These are phyloP conservation scores for Irineochytrium annulatum DNA, from an alignment of 192 early-diverging fungal genomes.

Conservation along the genomic window DNA sequence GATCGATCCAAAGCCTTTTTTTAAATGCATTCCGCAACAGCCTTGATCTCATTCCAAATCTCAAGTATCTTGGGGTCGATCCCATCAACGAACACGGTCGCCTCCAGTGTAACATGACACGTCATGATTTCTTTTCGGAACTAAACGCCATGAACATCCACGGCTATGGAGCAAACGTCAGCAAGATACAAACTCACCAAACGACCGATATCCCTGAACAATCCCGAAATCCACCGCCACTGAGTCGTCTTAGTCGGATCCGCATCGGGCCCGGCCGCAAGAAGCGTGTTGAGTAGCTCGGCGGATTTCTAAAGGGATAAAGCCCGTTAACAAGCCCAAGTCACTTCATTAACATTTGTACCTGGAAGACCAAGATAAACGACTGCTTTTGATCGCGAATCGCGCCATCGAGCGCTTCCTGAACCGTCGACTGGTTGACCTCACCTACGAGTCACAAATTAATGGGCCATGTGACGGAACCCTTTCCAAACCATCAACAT, in stretches of 20 bases:
- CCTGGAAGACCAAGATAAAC: constrained; percentile 67
- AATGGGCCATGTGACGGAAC: not conserved
- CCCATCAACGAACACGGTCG: constrained; percentile 44
- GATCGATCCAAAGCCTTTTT: too few species aligned
- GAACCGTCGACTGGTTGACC: constrained; percentile 41
- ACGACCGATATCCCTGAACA: constrained; percentile 59
- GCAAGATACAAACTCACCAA: constrained; percentile 67
- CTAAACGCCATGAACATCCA: constrained; percentile 29
- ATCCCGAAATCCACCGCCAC: constrained; percentile 63
- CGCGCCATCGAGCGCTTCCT: constrained; percentile 65
- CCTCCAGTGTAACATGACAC: constrained; percentile 57
- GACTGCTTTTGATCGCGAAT: constrained; percentile 78
- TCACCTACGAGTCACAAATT: constrained; percentile 13
- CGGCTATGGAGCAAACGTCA: too few species aligned
- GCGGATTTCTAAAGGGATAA: constrained; percentile 13
- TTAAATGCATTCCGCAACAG: constrained; percentile 11
- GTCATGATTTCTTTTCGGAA: constrained; percentile 51
- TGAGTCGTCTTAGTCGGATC: constrained; percentile 22
- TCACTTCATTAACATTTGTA: constrained; percentile 33
- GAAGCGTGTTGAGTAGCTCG: constrained; percentile 11
- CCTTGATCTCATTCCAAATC: constrained; percentile 46
- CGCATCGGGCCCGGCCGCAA: constrained; percentile 8
- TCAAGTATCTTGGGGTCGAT: constrained; percentile 44
- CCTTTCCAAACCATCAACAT: not conserved
- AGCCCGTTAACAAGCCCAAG: not conserved